Percentiles rank a stretch among this genome's conserved stretches.
phyloP scores from a whole-genome alignment of 306 rosid genomes.

The Vigna reflexopilosa region DNA sequence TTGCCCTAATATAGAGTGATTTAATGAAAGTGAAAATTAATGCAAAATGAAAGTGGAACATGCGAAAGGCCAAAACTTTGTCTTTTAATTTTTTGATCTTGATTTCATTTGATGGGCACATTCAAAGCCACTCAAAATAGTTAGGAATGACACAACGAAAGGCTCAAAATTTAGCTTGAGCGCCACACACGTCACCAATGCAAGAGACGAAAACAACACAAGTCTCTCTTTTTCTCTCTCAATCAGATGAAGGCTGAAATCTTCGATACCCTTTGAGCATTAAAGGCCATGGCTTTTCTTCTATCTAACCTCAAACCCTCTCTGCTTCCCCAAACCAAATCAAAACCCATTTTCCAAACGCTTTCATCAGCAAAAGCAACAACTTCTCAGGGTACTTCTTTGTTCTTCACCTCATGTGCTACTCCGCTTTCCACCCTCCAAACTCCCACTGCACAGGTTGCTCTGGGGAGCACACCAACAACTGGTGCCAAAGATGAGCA shows the following conservation, averaged over 20 bases:
- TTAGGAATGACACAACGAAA: constrained; percentile 38
- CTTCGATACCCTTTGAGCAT: constrained; percentile 27
- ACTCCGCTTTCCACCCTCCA: constrained; percentile 51
- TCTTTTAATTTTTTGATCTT: constrained; percentile 16
- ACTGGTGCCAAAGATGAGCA: constrained; percentile 54
- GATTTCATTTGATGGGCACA: constrained; percentile 55
- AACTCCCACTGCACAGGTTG: constrained; percentile 56
- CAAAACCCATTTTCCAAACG: constrained; percentile 54
- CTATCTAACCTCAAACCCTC: constrained; percentile 72
- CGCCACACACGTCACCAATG: constrained; percentile 28
- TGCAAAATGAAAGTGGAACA: constrained; percentile 11
- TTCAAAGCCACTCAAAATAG: constrained; percentile 62
- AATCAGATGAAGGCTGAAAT: constrained; percentile 41
- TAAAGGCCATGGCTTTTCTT: constrained; percentile 78
- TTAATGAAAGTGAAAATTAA: too few relatives aligned
- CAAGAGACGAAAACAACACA: constrained; percentile 28
- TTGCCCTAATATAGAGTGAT: too few relatives aligned
- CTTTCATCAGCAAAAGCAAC: constrained; percentile 54
- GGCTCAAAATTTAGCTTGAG: constrained; percentile 36
- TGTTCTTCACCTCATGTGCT: constrained; percentile 32
- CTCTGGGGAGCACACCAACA: constrained; percentile 62
- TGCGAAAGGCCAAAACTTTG: constrained; percentile 21
- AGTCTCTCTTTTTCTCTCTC: constrained; percentile 35
- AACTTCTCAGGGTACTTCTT: constrained; percentile 42
- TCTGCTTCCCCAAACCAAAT: constrained; percentile 58